phyloP scores from a whole-genome alignment of 2,329 filamentous ascomycete genomes.

The Pseudogymnoascus sp. region DNA sequence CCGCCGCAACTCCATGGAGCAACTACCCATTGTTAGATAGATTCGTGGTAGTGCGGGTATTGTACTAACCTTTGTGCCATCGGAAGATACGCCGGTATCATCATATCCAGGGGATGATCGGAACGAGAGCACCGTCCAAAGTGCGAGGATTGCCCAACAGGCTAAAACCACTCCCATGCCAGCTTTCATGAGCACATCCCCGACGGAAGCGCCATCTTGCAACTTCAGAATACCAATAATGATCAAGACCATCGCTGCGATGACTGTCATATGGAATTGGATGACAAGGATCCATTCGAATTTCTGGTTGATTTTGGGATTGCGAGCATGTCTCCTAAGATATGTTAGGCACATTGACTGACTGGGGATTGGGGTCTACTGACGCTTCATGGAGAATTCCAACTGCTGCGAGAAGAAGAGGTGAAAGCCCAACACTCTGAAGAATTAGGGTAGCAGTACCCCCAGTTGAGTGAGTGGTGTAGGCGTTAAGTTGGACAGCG shows the following conservation, averaged over 20 bases:
- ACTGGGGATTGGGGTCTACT: not conserved
- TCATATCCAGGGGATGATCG: not conserved
- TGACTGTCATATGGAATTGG: not conserved
- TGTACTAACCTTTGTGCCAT: not conserved
- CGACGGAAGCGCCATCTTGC: not conserved
- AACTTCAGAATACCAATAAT: slow-evolving; percentile 2
- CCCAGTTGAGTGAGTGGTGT: not conserved
- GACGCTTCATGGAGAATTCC: slow-evolving; percentile 23
- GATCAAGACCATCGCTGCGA: not conserved
- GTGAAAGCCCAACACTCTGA: slow-evolving; percentile 19
- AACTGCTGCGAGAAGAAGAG: slow-evolving; percentile 17
- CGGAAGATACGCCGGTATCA: not conserved
- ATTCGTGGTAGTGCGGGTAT: not conserved
- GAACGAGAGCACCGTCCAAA: not conserved
- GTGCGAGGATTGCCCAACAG: not conserved
- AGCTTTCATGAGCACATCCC: not conserved
- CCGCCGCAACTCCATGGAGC: not conserved
- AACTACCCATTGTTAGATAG: not conserved
- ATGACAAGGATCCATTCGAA: slow-evolving; percentile 1
- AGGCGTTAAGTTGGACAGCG: slow-evolving; percentile 7
- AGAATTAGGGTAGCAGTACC: slow-evolving; percentile 10
- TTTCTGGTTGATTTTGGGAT: not conserved
- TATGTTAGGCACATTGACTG: not conserved
- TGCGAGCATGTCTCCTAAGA: not conserved
- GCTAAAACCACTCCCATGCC: not conserved